Evolutionary conservation across 768 basidiomycete species (phyloP).

Genomic region (Gymnopilus dilepis): DNA sequence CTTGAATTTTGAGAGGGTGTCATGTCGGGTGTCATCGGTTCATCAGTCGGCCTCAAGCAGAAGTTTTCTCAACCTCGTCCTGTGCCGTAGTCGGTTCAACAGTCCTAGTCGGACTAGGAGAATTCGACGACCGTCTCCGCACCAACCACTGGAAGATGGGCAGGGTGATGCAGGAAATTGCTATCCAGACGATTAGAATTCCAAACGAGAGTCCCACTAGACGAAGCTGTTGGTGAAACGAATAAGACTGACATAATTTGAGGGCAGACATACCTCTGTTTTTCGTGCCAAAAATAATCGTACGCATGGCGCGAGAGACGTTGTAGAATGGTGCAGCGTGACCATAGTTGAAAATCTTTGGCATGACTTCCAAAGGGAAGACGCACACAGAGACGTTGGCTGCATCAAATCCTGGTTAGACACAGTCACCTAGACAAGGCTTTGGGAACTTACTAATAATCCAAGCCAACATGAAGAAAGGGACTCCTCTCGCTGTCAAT

Average conservation of each 20-base stretch:
- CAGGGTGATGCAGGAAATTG: slow-evolving; percentile 25
- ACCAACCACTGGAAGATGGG: slow-evolving; percentile 26
- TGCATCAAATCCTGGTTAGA: slow-evolving; percentile 23
- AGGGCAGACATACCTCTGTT: slow-evolving; percentile 48
- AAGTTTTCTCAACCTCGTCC: not conserved
- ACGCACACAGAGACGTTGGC: slow-evolving; percentile 63
- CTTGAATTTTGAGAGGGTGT: too few relatives aligned
- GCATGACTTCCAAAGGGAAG: slow-evolving; percentile 58
- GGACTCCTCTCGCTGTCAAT: slow-evolving; percentile 54
- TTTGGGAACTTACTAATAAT: slow-evolving; percentile 56
- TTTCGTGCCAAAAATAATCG: slow-evolving; percentile 63
- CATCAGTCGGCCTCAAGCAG: slow-evolving; percentile 1
- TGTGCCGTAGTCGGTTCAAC: not conserved
- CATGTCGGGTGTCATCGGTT: too few relatives aligned
- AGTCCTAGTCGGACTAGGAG: not conserved
- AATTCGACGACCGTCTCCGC: not conserved
- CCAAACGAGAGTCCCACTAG: slow-evolving; percentile 65
- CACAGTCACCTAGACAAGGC: not conserved
- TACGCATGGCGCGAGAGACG: slow-evolving; percentile 56
- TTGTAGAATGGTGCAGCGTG: slow-evolving; percentile 72
- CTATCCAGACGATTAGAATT: slow-evolving; percentile 57
- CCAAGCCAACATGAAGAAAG: slow-evolving; percentile 68
- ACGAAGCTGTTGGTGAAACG: not conserved
- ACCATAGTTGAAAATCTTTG: slow-evolving; percentile 60
- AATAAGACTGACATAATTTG: not conserved